Base-by-base conservation (phyloP, 768 basidiomycete species). In the Amanita pallidorosea region DNA sequence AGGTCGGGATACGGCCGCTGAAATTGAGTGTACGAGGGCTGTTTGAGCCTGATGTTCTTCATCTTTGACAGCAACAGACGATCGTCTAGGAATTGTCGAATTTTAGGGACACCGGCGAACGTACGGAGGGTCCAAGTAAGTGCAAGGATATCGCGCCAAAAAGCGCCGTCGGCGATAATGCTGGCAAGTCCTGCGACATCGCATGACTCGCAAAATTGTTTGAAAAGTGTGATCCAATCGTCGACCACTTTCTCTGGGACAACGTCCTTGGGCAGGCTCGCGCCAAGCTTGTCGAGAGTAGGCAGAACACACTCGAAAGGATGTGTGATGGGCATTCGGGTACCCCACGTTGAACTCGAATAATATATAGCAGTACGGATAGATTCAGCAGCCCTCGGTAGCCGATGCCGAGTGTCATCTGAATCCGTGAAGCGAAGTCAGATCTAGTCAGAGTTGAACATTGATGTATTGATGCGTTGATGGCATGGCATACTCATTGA, bases 51-150 rank as follows among this genome's bases (percentile, higher is more conserved):
- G 44, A 69, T 47, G 41, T 63, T 60, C 4, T 57, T 49, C 25
- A 66, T 52, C 45, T 60, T 48, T 5, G 64, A 50, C 2, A 36
- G 17, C 5, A 31, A 48, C 18, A 83, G 66, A 23, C 77, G 72
- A 46, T 75, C 75, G 5, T 54, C n/a, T 35, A 80, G 70, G 59
- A 81, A 74, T 27, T 60, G 57, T 4, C 51, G 58, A 36, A 83
- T 74, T 7, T 62, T 59, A 1, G 57, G 20, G 33, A 56, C 61
- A 12, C 75, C 70, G 53, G 73, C 68, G 57, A 83, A 76, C 7
- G 80, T 77, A 40, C 80, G 74, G 41, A 81, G 74, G 53, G 79
- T 72, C 79, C 79, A 83, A 13, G 81, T 82, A 47, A 83, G 67
- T 0, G 76, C 70, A 15, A 81, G 70, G 48, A 75, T 67, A 54